These are phyloP conservation scores for Urtica urens DNA, from an alignment of 306 rosid species.

Conservation along the genomic window DNA sequence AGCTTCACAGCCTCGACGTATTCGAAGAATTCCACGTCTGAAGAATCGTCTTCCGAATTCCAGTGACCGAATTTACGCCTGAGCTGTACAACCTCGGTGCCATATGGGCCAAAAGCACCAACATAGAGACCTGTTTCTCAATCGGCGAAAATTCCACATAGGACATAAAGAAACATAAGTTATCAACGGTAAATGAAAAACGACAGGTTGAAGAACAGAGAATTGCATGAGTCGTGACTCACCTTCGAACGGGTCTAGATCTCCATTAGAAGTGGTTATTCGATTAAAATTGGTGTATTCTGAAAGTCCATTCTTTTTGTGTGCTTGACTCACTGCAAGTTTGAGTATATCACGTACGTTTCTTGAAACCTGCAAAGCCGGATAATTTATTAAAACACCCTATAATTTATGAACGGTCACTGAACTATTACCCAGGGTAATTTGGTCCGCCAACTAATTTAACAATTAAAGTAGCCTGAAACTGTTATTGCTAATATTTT, in stretches of 20 bases:
- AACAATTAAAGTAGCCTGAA: too few relatives aligned
- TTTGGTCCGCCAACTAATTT: too few relatives aligned
- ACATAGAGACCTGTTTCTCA: constrained; percentile 72
- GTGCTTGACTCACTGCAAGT: constrained; percentile 83
- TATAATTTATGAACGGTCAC: too few relatives aligned
- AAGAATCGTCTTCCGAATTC: constrained; percentile 41
- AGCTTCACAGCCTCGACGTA: constrained; percentile 97
- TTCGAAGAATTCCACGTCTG: constrained; percentile 78
- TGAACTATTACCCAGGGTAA: too few relatives aligned
- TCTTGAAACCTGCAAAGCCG: constrained; percentile 49
- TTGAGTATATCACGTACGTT: constrained; percentile 81
- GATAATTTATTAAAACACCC: constrained; percentile 13
- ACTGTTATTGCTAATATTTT: too few relatives aligned
- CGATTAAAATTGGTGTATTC: constrained; percentile 72
- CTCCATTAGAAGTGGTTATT: constrained; percentile 51
- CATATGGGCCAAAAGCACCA: constrained; percentile 94
- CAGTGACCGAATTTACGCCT: constrained; percentile 86
- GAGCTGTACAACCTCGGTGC: constrained; percentile 82
- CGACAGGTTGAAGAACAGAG: not conserved
- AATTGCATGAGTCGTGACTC: too few relatives aligned
- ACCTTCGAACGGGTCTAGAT: constrained; percentile 86
- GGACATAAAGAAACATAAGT: not conserved
- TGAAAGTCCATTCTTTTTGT: constrained; percentile 55
- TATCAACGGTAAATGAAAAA: not conserved
- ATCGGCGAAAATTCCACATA: constrained; percentile 11